These are phyloP conservation scores for Isochrysis galbana DNA, from an alignment of 78 protist species.

Conservation along the genomic window DNA sequence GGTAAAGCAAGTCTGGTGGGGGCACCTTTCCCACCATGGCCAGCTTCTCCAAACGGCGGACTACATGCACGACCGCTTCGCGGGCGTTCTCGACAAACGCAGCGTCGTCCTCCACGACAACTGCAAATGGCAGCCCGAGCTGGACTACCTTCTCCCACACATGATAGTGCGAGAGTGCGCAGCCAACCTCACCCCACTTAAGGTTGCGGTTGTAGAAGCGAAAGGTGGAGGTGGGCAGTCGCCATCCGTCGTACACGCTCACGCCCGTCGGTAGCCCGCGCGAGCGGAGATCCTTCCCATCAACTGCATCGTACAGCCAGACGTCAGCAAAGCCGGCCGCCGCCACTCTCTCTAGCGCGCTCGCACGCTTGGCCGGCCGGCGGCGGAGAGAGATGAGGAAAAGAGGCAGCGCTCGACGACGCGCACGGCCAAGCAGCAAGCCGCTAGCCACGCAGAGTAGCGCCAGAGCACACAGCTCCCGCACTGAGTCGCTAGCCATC, in stretches of 20 bases:
- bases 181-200: slow-evolving; percentile 11
- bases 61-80: background rate
- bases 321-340: background rate
- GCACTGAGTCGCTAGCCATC: too few relatives aligned
- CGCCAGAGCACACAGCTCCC: too few relatives aligned
- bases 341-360: background rate
- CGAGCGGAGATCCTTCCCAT: background rate
- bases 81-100: background rate
- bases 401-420: too few relatives aligned
- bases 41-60: background rate
- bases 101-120: slow-evolving; percentile 9
- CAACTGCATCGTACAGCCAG: background rate
- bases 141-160: background rate
- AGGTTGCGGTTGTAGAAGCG: background rate
- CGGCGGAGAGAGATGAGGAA: background rate
- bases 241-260: background rate
- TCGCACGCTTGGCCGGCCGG: background rate
- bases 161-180: background rate
- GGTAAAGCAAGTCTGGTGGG: background rate
- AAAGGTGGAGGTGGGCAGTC: background rate
- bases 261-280: background rate
- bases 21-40: background rate
- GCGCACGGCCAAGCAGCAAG: too few relatives aligned
- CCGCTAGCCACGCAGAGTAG: too few relatives aligned
- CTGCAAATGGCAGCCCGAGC: background rate